Evolutionary conservation across 371 early-diverging fungal genomes (phyloP).

Genomic region (Mortierella sp.): DNA sequence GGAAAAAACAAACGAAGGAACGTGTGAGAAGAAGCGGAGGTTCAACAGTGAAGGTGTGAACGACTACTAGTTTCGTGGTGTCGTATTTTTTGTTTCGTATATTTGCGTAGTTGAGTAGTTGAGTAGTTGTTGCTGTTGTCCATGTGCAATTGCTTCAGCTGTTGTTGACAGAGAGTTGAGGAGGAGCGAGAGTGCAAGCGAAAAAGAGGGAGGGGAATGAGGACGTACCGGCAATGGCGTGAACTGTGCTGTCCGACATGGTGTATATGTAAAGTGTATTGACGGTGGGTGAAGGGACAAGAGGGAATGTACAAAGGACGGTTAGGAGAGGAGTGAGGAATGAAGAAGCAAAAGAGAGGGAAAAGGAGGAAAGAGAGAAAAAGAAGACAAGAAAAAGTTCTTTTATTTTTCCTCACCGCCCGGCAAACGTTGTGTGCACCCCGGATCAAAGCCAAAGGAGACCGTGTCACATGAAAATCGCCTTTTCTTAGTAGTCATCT

Average conservation of each 20-base stretch:
- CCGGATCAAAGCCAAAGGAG: neutral
- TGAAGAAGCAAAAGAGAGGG: neutral
- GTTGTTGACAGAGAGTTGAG: neutral
- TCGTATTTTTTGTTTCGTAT: neutral
- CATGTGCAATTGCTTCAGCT: too few species aligned
- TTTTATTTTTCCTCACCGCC: neutral
- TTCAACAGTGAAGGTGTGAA: neutral
- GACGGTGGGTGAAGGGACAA: neutral
- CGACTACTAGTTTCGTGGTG: too few species aligned
- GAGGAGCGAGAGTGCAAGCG: neutral
- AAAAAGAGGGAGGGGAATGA: neutral
- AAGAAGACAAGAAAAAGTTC: neutral
- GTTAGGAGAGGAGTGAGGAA: neutral
- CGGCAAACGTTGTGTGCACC: neutral
- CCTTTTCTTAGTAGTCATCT: neutral
- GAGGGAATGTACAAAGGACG: constrained; percentile 1
- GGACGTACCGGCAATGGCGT: constrained; percentile 85
- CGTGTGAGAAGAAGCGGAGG: neutral
- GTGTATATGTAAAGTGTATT: neutral
- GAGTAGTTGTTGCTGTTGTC: neutral
- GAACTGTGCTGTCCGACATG: constrained; percentile 95
- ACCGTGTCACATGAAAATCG: constrained; percentile 10
- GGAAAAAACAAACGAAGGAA: neutral
- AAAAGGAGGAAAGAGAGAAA: neutral
- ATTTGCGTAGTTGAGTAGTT: neutral